Conservation (phyloP, 768 basidiomycete genomes). For the Psilocybe subaeruginosa region DNA sequence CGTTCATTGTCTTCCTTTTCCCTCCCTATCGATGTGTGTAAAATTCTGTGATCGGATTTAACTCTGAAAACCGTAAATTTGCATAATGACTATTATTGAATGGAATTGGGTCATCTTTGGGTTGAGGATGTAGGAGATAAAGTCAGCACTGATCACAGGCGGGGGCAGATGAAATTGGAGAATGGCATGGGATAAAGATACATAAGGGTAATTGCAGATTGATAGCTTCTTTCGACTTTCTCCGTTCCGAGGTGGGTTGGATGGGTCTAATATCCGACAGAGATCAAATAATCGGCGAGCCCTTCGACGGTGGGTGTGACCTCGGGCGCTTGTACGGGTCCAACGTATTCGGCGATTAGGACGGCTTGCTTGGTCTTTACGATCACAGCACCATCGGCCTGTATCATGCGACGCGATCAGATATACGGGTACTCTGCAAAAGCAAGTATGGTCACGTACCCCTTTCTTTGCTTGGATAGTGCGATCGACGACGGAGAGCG, state of each 20-base stretch:
- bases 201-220: conserved; percentile 16
- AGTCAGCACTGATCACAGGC: neutral
- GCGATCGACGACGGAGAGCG: conserved; percentile 47
- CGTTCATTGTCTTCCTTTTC: neutral
- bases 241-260: neutral
- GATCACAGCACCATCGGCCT: conserved; percentile 77
- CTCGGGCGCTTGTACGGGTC: conserved; percentile 69
- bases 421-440: neutral
- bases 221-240: conserved; percentile 2
- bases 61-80: neutral
- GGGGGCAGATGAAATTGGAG: conserved; percentile 10
- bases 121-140: neutral
- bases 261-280: conserved; percentile 49
- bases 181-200: conserved; percentile 18
- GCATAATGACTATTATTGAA: neutral
- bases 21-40: neutral
- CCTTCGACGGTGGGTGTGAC: conserved; percentile 64
- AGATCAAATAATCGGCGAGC: conserved; percentile 80
- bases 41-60: neutral
- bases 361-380: conserved; percentile 88
- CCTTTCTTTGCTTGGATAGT: conserved; percentile 78
- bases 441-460: conserved; percentile 44
- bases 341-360: conserved; percentile 74
- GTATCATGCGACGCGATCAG: neutral
- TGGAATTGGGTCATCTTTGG: neutral